Conservation (phyloP, 306 rosid genomes). For the Lablab purpureus region DNA sequence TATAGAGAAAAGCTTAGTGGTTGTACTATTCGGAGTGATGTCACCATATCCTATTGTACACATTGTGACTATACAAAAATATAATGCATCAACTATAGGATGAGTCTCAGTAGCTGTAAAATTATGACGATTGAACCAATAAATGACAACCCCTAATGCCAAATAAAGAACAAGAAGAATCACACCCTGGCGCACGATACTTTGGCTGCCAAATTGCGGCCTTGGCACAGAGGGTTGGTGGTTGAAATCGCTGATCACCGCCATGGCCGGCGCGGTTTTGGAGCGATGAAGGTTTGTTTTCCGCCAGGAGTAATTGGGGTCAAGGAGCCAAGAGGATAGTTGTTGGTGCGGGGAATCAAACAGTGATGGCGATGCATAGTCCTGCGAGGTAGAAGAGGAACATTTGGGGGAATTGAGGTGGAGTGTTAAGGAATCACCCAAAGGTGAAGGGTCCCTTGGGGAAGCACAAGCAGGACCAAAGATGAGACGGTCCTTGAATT, state of each 20-base stretch:
- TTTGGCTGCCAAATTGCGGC: constrained; percentile 66
- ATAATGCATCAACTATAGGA: constrained; percentile 88
- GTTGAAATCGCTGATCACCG: constrained; percentile 64
- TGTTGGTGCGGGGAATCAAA: constrained; percentile 44
- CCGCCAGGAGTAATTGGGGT: constrained; percentile 65
- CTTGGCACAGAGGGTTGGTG: constrained; percentile 43
- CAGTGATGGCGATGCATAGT: constrained; percentile 38
- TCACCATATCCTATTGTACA: constrained; percentile 98
- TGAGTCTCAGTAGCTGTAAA: constrained; percentile 72
- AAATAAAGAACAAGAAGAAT: constrained; percentile 74
- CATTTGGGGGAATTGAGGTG: constrained; percentile 53
- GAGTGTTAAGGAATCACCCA: constrained; percentile 71
- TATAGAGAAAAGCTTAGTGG: constrained; percentile 82
- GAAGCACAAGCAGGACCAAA: constrained; percentile 69
- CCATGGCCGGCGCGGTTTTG: constrained; percentile 94
- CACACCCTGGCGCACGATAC: constrained; percentile 70
- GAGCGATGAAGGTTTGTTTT: constrained; percentile 82
- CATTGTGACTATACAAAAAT: constrained; percentile 97
- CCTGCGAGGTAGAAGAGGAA: constrained; percentile 58
- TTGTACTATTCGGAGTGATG: constrained; percentile 76
- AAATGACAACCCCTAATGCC: constrained; percentile 76
- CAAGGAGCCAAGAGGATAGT: constrained; percentile 64
- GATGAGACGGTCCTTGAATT: constrained; percentile 82
- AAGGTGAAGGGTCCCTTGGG: constrained; percentile 59
- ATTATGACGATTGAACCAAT: constrained; percentile 70